Percentiles rank a stretch among this genome's conserved stretches.
Conservation (phyloP, 1,139 yeast genomes). For the Yamadazyma diddensiae region DNA sequence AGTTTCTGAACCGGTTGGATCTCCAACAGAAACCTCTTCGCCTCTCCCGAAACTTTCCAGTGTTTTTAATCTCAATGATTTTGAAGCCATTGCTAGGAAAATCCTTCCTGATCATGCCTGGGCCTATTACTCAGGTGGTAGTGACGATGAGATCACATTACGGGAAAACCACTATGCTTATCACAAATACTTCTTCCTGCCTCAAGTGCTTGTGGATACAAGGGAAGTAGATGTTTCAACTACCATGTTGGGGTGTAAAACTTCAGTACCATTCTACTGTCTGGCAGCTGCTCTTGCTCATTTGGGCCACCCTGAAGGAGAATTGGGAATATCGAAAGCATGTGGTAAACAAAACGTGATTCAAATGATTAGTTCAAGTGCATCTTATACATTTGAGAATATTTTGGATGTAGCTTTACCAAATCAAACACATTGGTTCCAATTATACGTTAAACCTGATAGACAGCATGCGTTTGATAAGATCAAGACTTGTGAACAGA, state of each 20-base stretch:
- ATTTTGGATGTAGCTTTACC: conserved; percentile 46
- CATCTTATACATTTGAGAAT: conserved; percentile 56
- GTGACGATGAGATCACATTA: conserved; percentile 81
- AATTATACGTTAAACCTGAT: conserved; percentile 46
- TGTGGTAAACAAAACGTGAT: conserved; percentile 45
- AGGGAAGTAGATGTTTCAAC: conserved; percentile 48
- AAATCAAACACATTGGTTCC: conserved; percentile 30
- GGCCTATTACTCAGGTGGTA: conserved; percentile 83
- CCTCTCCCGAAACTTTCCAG: no score
- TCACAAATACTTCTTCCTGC: conserved; percentile 77
- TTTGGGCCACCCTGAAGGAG: conserved; percentile 58
- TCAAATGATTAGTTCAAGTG: conserved; percentile 57
- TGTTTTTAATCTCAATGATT: no score
- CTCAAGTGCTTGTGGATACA: conserved; percentile 61
- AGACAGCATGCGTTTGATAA: conserved; percentile 15
- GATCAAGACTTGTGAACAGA: conserved; percentile 19
- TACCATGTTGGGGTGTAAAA: conserved; percentile 46
- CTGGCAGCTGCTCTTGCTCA: conserved; percentile 59
- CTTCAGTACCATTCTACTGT: conserved; percentile 54
- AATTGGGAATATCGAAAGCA: conserved; percentile 46
- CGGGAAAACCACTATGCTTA: conserved; percentile 83
- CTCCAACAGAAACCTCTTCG: background rate
- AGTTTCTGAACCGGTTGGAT: background rate
- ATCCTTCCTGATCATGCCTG: conserved; percentile 72
- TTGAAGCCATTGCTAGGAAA: conserved; percentile 71